Evolutionary conservation across 352 stramenopile species (phyloP), one percentile per base, ranked within the genome.

Genomic region (Phytopythium aichiense): DNA sequence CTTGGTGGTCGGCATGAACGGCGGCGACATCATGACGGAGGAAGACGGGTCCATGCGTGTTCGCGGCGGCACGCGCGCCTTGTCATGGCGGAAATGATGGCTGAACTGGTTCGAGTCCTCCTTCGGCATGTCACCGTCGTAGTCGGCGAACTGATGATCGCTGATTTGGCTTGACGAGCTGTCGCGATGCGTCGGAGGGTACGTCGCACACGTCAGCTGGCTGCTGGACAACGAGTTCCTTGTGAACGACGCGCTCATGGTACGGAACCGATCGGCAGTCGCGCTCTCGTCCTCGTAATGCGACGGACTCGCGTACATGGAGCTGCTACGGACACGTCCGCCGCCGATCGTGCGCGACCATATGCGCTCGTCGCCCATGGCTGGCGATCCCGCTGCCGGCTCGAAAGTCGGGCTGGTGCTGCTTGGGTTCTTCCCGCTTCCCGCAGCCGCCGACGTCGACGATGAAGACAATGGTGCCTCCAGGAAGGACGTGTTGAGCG

Each of bases 401-500:
- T 48, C 31, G 20, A 48, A n/a, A 2, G 56, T 55, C 11, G 25
- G 40, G 31, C 56, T 61, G 31, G n/a, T 20, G 38, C 45, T 58
- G 22, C 28, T 53, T 22, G 71, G 46, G 60, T 67, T 25, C 38
- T 60, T 54, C 8, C 13, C 46, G 65, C 28, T 42, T 0, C 50
- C 30, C 7, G 4, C 35, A 3, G 18, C 15, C 20, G 35, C 23
- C 50, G 49, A 56, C 18, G 12, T 33, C n/a, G 23, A 40, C 25
- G 12, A 54, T 45, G 2, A 63, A 42, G 53, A 58, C 33, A n/a
- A 13, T 15, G 35, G 35, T 23, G 60, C 49, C 16, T 89, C 79
- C 35, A 91, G 64, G 55, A 88, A 80, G 7, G 81, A 88, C 25
- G 72, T 64, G 52, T 81, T 80, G 50, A 90, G 59, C 20, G 83